Percentiles rank a stretch among this genome's conserved stretches.
These are phyloP conservation scores for Boechera divaricarpa DNA, from an alignment of 345 rosid species.

Conservation along the genomic window DNA sequence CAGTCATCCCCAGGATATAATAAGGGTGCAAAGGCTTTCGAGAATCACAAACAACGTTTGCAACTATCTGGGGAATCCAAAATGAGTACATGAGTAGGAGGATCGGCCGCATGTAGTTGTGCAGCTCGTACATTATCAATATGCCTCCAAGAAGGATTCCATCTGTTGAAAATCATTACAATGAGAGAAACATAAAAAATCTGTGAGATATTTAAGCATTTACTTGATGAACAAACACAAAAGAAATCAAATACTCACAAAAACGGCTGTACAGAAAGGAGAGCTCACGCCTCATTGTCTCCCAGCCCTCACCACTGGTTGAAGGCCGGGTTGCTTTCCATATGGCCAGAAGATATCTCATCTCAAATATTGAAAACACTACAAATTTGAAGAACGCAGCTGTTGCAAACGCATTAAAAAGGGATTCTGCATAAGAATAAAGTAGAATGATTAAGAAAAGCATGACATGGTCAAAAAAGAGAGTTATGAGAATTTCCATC, in stretches of 20 bases:
- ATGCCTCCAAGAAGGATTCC: constrained; percentile 99
- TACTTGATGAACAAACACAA: constrained; percentile 15
- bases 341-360: constrained; percentile 96
- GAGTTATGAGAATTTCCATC: background rate
- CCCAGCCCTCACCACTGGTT: constrained; percentile 97
- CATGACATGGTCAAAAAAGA: background rate
- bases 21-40: constrained; percentile 97
- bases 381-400: constrained; percentile 99
- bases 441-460: constrained; percentile 27
- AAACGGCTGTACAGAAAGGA: constrained; percentile 95
- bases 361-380: constrained; percentile 97
- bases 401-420: constrained; percentile 97
- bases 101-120: constrained; percentile 70
- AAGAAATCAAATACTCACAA: constrained; percentile 62
- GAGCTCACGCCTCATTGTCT: constrained; percentile 94
- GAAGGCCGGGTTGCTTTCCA: constrained; percentile 97
- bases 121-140: constrained; percentile 93
- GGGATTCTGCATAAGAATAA: constrained; percentile 69
- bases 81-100: constrained; percentile 88
- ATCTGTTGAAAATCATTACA: constrained; percentile 56
- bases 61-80: constrained; percentile 94
- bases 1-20: constrained; percentile 87
- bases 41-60: constrained; percentile 84
- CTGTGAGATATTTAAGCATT: constrained; percentile 11
- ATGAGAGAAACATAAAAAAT: constrained; percentile 28